These are phyloP conservation scores for Colletotrichum sp. DNA, from an alignment of 2,329 filamentous ascomycete genomes.

Conservation along the genomic window DNA sequence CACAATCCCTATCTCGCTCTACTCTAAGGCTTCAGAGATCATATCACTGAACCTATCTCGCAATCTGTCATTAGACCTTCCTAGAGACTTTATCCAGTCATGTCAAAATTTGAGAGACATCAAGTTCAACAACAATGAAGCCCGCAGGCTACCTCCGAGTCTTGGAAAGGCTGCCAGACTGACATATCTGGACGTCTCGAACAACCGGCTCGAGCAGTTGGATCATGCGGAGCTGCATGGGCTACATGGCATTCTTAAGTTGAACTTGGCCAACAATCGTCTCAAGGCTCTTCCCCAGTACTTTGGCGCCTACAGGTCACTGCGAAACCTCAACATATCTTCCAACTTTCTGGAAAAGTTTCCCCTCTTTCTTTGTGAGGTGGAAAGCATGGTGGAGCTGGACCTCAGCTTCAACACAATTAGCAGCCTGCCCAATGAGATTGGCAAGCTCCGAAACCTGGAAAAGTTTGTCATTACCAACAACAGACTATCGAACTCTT, in stretches of 20 bases:
- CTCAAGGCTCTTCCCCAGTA: slow-evolving; percentile 79
- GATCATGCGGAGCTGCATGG: slow-evolving; percentile 83
- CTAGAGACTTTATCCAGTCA: slow-evolving; percentile 94
- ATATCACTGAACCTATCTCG: slow-evolving; percentile 93
- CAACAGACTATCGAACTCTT: slow-evolving; percentile 79
- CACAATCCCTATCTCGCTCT: slow-evolving; percentile 93
- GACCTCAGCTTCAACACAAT: slow-evolving; percentile 98
- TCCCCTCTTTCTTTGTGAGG: slow-evolving; percentile 81
- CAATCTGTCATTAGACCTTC: slow-evolving; percentile 90
- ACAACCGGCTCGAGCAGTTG: slow-evolving; percentile 88
- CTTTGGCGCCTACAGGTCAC: slow-evolving; percentile 78
- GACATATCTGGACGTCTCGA: slow-evolving; percentile 92
- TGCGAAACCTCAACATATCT: slow-evolving; percentile 88
- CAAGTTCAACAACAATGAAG: slow-evolving; percentile 95
- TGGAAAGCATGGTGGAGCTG: slow-evolving; percentile 86
- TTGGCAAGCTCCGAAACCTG: slow-evolving; percentile 79
- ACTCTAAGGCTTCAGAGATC: slow-evolving; percentile 90
- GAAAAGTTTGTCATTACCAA: slow-evolving; percentile 96
- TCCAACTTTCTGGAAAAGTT: slow-evolving; percentile 91
- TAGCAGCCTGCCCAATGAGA: slow-evolving; percentile 73
- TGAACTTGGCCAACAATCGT: slow-evolving; percentile 94
- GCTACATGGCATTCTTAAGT: slow-evolving; percentile 78
- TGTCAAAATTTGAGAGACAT: slow-evolving; percentile 93
- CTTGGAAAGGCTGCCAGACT: slow-evolving; percentile 80
- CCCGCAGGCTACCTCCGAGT: slow-evolving; percentile 82